Evolutionary conservation across 192 early-diverging fungal species (phyloP).

Genomic region (Endogone sp.): DNA sequence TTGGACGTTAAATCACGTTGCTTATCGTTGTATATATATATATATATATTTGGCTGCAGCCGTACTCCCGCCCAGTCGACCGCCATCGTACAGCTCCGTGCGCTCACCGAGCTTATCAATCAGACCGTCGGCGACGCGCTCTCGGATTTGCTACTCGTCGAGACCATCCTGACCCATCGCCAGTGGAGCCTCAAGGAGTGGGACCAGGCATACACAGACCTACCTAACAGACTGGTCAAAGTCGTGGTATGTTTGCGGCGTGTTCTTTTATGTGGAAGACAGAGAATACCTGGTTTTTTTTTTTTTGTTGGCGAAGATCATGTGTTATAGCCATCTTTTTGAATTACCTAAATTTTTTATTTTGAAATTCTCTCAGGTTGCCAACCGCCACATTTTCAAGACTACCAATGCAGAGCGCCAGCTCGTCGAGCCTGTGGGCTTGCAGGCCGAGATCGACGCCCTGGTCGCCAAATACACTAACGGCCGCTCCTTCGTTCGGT

Average conservation of each 20-base stretch:
- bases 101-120: conserved; percentile 93
- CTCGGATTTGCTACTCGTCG: conserved; percentile 94
- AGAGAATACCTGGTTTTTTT: too few relatives aligned
- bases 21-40: too few relatives aligned
- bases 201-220: conserved; percentile 91
- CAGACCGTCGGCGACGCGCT: conserved; percentile 98
- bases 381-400: conserved; percentile 82
- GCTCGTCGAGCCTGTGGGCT: conserved; percentile 78
- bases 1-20: background rate
- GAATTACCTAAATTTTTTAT: background rate
- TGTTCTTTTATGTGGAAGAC: background rate
- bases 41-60: too few relatives aligned
- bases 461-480: conserved; percentile 79
- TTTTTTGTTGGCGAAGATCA: too few relatives aligned
- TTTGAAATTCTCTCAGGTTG: background rate
- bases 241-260: conserved; percentile 66
- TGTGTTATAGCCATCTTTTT: background rate
- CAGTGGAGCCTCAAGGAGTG: conserved; percentile 81
- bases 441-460: conserved; percentile 83
- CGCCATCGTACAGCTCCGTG: conserved; percentile 76
- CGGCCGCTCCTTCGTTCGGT: conserved; percentile 94
- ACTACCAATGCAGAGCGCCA: conserved; percentile 97
- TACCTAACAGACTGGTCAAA: conserved; percentile 94
- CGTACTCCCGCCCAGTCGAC: conserved; percentile 69
- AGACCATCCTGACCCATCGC: conserved; percentile 83